phyloP scores from a whole-genome alignment of 1,284 basidiomycete species.

The Baeospora myosura region DNA sequence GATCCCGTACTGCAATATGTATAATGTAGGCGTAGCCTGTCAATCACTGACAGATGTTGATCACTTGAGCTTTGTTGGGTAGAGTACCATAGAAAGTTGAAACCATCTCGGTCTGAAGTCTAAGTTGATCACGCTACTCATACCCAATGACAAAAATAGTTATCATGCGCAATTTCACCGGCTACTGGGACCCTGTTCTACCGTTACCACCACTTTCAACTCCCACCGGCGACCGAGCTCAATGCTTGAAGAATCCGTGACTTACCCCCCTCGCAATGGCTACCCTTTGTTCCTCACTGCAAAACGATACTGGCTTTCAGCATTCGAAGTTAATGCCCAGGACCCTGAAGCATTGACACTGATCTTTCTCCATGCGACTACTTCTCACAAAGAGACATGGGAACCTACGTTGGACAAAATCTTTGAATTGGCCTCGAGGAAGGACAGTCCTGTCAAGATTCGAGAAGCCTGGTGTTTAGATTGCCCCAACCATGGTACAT shows the following conservation, averaged over 20 bases:
- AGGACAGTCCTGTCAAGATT: conserved; percentile 25
- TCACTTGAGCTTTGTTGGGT: no score
- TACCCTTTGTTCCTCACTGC: conserved; percentile 47
- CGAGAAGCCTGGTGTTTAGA: conserved; percentile 46
- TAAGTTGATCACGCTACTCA: no score
- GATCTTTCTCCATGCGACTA: conserved; percentile 53
- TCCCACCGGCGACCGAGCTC: background rate
- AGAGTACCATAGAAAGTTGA: no score
- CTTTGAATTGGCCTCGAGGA: conserved; percentile 23
- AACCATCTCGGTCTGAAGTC: no score
- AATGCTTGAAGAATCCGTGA: conserved; percentile 28
- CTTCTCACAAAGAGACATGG: conserved; percentile 65
- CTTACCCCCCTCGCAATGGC: conserved; percentile 22
- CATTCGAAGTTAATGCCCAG: conserved; percentile 25
- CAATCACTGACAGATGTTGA: no score
- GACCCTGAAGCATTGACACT: conserved; percentile 41
- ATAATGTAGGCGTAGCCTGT: no score
- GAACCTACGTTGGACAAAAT: conserved; percentile 44
- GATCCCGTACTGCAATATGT: no score
- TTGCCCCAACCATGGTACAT: conserved; percentile 46
- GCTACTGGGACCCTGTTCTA: no score
- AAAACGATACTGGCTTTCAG: conserved; percentile 46
- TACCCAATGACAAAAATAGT: no score
- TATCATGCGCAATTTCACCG: no score
- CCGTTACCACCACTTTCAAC: no score